Conservation (phyloP, 1,284 basidiomycete species). For the Meripilus lineatus region DNA sequence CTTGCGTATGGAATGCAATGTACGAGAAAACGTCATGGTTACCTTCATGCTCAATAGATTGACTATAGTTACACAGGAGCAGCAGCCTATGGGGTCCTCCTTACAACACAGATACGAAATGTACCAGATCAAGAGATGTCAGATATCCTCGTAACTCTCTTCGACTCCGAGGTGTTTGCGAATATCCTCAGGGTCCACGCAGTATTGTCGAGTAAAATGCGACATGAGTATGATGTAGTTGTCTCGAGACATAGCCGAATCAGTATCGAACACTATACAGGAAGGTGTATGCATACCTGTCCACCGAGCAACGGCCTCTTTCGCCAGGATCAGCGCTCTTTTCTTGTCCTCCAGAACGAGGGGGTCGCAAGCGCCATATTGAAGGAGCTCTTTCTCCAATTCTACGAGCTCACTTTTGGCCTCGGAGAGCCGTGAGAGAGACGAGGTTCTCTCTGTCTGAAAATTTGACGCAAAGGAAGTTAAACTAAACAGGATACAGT, state of each 20-base stretch:
- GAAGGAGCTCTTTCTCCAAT: constrained; percentile 66
- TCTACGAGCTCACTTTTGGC: constrained; percentile 50
- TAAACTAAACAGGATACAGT: background rate
- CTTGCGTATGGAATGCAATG: too few species aligned
- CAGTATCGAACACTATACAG: background rate
- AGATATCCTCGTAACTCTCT: constrained; percentile 73
- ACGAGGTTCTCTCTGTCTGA: constrained; percentile 51
- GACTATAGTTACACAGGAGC: too few species aligned
- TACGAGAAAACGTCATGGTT: too few species aligned
- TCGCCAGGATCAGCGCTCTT: constrained; percentile 64
- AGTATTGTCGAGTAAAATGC: constrained; percentile 59
- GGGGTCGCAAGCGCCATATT: constrained; percentile 82
- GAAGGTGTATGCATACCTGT: constrained; percentile 53
- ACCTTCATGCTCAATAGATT: too few species aligned
- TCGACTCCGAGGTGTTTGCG: constrained; percentile 59
- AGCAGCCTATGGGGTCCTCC: too few species aligned
- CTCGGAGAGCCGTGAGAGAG: constrained; percentile 44
- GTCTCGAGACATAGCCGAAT: constrained; percentile 15
- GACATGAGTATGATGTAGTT: constrained; percentile 46
- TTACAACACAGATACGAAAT: too few species aligned
- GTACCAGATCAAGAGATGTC: too few species aligned
- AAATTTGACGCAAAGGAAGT: background rate
- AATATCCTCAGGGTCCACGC: constrained; percentile 53
- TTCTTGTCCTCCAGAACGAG: constrained; percentile 72
- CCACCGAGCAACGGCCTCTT: constrained; percentile 79